phyloP scores from a whole-genome alignment of 805 yeast genomes.

The Yarrowia sp. region DNA sequence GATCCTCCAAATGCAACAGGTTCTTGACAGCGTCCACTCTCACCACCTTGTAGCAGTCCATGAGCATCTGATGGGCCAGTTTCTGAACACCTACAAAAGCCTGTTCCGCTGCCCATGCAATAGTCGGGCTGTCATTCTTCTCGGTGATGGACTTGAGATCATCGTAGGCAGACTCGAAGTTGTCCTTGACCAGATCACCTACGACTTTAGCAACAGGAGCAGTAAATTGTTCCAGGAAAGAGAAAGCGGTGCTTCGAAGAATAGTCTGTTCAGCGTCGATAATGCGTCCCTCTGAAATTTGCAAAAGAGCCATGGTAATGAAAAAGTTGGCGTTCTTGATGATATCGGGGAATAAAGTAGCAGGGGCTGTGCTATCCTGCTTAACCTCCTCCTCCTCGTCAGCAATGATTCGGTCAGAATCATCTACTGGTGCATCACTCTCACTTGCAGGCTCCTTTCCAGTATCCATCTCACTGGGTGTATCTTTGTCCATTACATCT shows the following conservation, averaged over 20 bases:
- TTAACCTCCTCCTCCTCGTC: conserved; percentile 4
- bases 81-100: conserved; percentile 16
- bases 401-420: conserved; percentile 1
- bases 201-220: not conserved
- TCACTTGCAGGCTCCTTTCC: conserved; percentile 14
- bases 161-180: conserved; percentile 18
- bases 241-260: not conserved
- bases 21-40: conserved; percentile 9
- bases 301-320: conserved; percentile 9
- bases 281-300: conserved; percentile 4
- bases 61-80: conserved; percentile 16
- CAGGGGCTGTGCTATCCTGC: not conserved
- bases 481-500: conserved; percentile 7
- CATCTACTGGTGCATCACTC: not conserved
- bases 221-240: not conserved
- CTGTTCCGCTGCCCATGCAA: conserved; percentile 22
- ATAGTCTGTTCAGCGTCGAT: conserved; percentile 32
- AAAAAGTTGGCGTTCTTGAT: conserved; percentile 25
- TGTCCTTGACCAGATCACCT: not conserved
- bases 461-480: conserved; percentile 11
- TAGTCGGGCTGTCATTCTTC: not conserved
- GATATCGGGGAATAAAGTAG: conserved; percentile 19
- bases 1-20: conserved; percentile 18
- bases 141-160: conserved; percentile 4
- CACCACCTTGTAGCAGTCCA: conserved; percentile 19